Evolutionary conservation across 768 basidiomycete genomes (phyloP).

Genomic region (Serendipita sp.): DNA sequence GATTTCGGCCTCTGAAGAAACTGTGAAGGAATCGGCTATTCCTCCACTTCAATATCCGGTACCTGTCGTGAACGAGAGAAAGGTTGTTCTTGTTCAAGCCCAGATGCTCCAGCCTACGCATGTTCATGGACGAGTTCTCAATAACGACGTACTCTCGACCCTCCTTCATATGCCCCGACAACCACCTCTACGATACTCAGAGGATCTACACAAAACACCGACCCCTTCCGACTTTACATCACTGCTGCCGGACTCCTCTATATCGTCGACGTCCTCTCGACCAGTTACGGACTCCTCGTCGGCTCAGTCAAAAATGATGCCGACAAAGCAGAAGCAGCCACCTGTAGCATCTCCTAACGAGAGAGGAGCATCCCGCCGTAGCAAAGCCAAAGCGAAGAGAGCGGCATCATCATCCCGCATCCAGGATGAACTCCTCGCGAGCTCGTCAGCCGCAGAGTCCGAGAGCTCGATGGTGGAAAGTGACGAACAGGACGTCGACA

Average conservation of each 20-base stretch:
- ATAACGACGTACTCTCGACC: neutral
- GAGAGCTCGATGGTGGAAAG: constrained; percentile 3
- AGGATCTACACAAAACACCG: neutral
- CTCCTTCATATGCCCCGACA: neutral
- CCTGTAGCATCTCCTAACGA: neutral
- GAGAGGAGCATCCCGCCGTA: neutral
- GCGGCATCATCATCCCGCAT: neutral
- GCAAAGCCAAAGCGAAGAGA: neutral
- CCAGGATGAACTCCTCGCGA: neutral
- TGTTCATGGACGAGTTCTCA: neutral
- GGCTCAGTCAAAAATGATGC: neutral
- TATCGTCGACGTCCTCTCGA: neutral
- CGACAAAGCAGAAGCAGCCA: neutral
- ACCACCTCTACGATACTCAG: neutral
- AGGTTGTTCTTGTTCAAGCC: neutral
- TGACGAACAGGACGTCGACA: neutral
- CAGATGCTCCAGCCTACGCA: neutral
- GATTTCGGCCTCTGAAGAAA: neutral
- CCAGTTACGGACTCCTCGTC: neutral
- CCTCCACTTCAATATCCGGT: neutral
- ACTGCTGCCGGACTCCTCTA: neutral
- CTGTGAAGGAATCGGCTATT: neutral
- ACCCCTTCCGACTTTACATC: neutral
- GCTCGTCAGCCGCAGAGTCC: neutral
- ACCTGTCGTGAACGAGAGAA: neutral